These are phyloP conservation scores for Dioszegia crocea DNA, from an alignment of 768 basidiomycete species.

Conservation along the genomic window DNA sequence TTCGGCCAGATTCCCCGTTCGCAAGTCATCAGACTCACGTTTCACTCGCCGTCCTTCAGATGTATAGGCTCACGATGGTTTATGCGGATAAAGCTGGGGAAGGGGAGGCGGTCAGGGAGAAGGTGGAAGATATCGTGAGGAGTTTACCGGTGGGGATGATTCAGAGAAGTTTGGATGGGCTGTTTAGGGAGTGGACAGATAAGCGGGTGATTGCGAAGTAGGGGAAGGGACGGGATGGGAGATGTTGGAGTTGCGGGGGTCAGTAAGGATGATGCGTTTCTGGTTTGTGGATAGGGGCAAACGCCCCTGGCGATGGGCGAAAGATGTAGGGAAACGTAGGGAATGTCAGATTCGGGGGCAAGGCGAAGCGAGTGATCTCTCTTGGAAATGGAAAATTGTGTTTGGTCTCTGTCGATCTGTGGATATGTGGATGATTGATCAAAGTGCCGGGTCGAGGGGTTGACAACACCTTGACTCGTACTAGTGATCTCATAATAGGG, in stretches of 20 bases:
- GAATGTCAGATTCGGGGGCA: no score
- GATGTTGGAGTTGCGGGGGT: not conserved
- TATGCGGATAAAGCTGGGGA: constrained; percentile 67
- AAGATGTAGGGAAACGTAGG: not conserved
- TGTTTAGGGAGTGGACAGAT: constrained; percentile 68
- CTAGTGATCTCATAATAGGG: no score
- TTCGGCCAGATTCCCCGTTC: constrained; percentile 65
- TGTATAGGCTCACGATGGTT: constrained; percentile 78
- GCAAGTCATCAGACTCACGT: constrained; percentile 89
- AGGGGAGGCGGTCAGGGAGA: constrained; percentile 53
- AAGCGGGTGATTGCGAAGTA: constrained; percentile 6
- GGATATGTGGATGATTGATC: no score
- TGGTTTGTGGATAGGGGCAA: no score
- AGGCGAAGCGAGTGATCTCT: no score
- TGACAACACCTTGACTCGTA: no score
- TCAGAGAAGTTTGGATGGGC: constrained; percentile 86
- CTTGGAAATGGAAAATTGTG: no score
- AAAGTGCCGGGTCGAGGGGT: no score
- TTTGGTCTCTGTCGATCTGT: no score
- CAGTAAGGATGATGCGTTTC: not conserved
- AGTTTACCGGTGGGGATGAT: constrained; percentile 80
- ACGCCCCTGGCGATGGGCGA: no score
- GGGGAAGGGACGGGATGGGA: not conserved
- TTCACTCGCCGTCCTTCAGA: constrained; percentile 83
- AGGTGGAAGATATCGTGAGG: constrained; percentile 84